Evolutionary conservation across 164 flowering plant species (phyloP), one percentile per base, ranked within the genome.

Genomic region (Amborella trichopoda): DNA sequence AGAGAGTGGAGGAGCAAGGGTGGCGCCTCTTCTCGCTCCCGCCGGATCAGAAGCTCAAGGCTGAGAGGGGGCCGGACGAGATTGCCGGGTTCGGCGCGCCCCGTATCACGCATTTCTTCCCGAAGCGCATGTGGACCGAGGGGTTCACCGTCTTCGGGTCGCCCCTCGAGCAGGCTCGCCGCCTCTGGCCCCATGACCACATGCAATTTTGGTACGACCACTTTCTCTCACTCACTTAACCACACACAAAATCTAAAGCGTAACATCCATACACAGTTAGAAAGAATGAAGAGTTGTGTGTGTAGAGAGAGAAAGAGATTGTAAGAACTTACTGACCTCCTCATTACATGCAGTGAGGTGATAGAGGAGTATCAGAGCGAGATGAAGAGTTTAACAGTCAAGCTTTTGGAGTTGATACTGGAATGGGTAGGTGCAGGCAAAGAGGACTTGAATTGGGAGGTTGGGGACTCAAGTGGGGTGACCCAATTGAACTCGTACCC

Each of bases 91-190:
- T 86, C 27, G 95, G 98, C 5, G 54, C 65, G 0, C 80, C 86
- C 5, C 67, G 81, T 14, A 78, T 86, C 21, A 74, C 95, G 3
- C 60, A 77, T 14, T 81, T 86, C 62, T 86, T 76, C 55, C 51
- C 74, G 5, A 81, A 86, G 62, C 73, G 45, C 27, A 67, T 86
- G 78, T 90, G 98, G 98, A 76, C 76, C 0, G 96, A 90, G 42
- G 95, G 98, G 2, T 90, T 81, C 71, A 86, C 94, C 40, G 70
- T 86, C 20, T 51, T 60, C 23, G 94, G 91, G 1, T 81, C 95
- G 0, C 80, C 83, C 0, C 45, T 55, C 3, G 77, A 86, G 23
- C 91, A 83, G 40, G 91, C 81, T 26, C 71, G 80, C 40, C 67
- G 53, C 41, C 89, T 90, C 40, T 86, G 95, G 96, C 91, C 98